Base-by-base conservation (phyloP, 495 filamentous ascomycete species). In the Xylaria cubensis region DNA sequence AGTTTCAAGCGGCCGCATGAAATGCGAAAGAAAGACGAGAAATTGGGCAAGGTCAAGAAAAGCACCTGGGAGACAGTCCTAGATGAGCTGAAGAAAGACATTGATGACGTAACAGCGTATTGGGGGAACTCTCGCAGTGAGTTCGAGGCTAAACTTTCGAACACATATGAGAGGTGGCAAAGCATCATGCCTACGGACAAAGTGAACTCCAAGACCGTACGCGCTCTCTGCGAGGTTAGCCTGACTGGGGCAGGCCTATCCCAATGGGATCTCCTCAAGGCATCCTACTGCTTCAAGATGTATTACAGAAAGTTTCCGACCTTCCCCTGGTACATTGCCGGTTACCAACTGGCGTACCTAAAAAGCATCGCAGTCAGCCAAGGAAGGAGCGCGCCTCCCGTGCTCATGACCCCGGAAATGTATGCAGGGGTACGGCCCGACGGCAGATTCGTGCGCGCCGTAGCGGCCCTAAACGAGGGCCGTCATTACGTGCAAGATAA, bases 291-390 rank as follows among this genome's bases (percentile, higher is more conserved):
- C 3, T 94, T 92, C 75, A 80, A 81, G 50, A 71, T 77, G 51
- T 84, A 80, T 58, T 82, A 85, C 59, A 69, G 72, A 0, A 80
- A 72, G 1, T 82, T 67, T 12, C 67, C 74, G 21, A 76, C 58
- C 9, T 88, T 93, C 61, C 82, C 86, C 15, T 92, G 92, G 83
- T 84, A 88, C 65, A 88, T 93, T 50, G 90, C 90, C 12, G 92
- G 91, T 0, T 84, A 83, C 19, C 87, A 90, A 70, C 80, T 95
- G 0, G 89, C 87, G 7, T 81, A 85, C 41, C 84, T 95, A 19
- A 95, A 95, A 76, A 86, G 88, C 46, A 44, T 78, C 65, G 68
- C 68, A 50, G 72, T 55, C 9, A 75, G 73, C 17, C 42, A 50
- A 0, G 74, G 64, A 10, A 70, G 64, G 13, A 69, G 70, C 32